Percentiles rank a stretch among this genome's conserved stretches.
These are phyloP conservation scores for Geotrichum australiense DNA, from an alignment of 1,139 yeast genomes.

Conservation along the genomic window DNA sequence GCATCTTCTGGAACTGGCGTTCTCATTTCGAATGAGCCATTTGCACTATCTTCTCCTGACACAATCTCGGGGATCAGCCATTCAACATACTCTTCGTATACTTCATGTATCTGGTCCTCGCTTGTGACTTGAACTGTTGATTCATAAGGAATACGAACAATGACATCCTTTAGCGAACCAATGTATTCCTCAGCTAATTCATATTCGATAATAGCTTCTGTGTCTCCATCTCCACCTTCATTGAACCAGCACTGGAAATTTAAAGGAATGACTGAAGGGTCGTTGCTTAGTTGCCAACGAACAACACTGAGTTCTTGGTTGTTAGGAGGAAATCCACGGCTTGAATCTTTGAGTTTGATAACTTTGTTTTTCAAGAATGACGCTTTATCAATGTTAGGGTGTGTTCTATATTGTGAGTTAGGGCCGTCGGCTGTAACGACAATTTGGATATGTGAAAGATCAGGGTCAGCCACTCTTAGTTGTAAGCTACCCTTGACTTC, in stretches of 20 bases:
- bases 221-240: conserved; percentile 46
- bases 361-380: conserved; percentile 51
- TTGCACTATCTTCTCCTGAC: conserved; percentile 36
- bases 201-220: conserved; percentile 81
- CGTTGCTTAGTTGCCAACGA: conserved; percentile 58
- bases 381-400: conserved; percentile 86
- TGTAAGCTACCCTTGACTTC: conserved; percentile 91
- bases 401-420: conserved; percentile 71
- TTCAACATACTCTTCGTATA: conserved; percentile 36
- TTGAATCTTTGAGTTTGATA: conserved; percentile 68
- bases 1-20: conserved; percentile 76
- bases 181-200: conserved; percentile 52
- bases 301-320: conserved; percentile 86
- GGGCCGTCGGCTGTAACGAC: conserved; percentile 46
- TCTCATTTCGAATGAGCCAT: conserved; percentile 65
- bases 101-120: conserved; percentile 27
- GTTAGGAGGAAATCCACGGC: conserved; percentile 81
- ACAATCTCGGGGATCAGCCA: conserved; percentile 39
- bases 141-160: conserved; percentile 61
- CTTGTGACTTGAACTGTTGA: conserved; percentile 37
- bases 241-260: conserved; percentile 82
- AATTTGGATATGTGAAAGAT: conserved; percentile 59
- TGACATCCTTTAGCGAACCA: conserved; percentile 48
- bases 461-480: conserved; percentile 71
- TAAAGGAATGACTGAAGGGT: conserved; percentile 55